Percentiles rank a stretch among this genome's conserved stretches.
phyloP scores from a whole-genome alignment of 306 rosid species.

The Neltuma alba region DNA sequence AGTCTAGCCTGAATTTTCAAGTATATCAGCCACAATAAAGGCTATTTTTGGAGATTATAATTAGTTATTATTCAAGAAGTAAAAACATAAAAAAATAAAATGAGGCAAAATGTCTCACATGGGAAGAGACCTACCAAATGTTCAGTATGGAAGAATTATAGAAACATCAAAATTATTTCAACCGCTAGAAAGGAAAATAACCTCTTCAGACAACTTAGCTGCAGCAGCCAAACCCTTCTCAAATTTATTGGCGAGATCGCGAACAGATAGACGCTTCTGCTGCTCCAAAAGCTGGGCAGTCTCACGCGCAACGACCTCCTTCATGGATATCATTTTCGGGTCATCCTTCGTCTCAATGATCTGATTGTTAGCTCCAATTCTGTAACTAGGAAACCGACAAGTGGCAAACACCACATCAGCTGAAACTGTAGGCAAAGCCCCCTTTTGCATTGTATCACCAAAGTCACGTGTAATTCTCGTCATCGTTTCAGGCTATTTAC shows the following conservation, averaged over 20 bases:
- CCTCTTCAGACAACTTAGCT: constrained; percentile 96
- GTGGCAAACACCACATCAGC: constrained; percentile 83
- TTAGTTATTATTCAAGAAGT: neutral
- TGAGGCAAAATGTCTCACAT: constrained; percentile 2
- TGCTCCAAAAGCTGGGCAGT: constrained; percentile 88
- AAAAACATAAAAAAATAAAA: neutral
- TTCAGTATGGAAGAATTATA: neutral
- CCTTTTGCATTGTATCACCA: constrained; percentile 73
- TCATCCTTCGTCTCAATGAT: constrained; percentile 73
- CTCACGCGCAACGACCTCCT: constrained; percentile 91
- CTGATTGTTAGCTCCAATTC: constrained; percentile 80
- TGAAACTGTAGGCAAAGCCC: constrained; percentile 64
- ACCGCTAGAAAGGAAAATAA: constrained; percentile 16
- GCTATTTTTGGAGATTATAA: neutral
- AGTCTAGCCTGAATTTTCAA: constrained; percentile 75
- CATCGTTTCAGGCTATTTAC: constrained; percentile 50
- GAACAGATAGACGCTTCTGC: constrained; percentile 90
- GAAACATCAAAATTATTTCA: neutral
- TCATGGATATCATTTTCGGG: constrained; percentile 71
- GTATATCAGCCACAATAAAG: constrained; percentile 24
- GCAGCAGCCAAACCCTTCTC: constrained; percentile 98
- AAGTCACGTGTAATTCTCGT: constrained; percentile 77
- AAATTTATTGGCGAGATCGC: constrained; percentile 85
- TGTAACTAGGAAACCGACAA: constrained; percentile 85
- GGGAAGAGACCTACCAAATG: neutral